Base-by-base conservation (phyloP, 257 asterid species). In the Solanum chaucha region DNA sequence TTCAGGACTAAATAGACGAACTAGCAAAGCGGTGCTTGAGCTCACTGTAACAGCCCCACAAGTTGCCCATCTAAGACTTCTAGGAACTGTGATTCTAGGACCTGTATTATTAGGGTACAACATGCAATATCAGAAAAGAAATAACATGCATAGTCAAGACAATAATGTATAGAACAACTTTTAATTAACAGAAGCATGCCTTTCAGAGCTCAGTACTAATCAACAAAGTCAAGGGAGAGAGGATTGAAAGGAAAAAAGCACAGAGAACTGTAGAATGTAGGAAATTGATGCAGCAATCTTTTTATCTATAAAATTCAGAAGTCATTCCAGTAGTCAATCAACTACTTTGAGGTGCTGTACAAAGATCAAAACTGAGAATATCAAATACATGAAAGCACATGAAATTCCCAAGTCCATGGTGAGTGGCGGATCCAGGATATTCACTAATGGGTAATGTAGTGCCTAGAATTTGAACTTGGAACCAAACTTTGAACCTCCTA, bases 61-160 rank as follows among this genome's bases (percentile, higher is more conserved):
- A 80, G 97, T 90, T 55, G 94, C 97, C 98, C 99, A 95, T 83
- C 98, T 91, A 70, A 95, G 93, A 86, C 92, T 91, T 84, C 98
- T 93, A 46, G 96, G 96, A 88, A 92, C 90, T 9, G 98, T 95
- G 83, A 94, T 93, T 89, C 99, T 92, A 20, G 98, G 97, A 88
- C 98, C 98, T 94, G 95, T 91, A 90, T 80, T 75, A 55, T 38
- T 91, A 88, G 73, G 30, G 22, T 41, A 34, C n/a, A 0, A 46
- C 1, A 44, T 28, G 71, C 48, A 85, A 10, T 68, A 19, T 72
- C 70, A 85, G 82, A 34, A 85, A 46, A 85, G 82, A 68, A 85
- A 35, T 15, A 1, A 3, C 61, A 46, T n/a, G 48, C 32, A 41
- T 68, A 65, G 38, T 35, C n/a, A 84, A 84, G 11, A 84, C 15